Base-by-base conservation (phyloP, 331 rosid genomes). In the Erythrophleum ivorense region DNA sequence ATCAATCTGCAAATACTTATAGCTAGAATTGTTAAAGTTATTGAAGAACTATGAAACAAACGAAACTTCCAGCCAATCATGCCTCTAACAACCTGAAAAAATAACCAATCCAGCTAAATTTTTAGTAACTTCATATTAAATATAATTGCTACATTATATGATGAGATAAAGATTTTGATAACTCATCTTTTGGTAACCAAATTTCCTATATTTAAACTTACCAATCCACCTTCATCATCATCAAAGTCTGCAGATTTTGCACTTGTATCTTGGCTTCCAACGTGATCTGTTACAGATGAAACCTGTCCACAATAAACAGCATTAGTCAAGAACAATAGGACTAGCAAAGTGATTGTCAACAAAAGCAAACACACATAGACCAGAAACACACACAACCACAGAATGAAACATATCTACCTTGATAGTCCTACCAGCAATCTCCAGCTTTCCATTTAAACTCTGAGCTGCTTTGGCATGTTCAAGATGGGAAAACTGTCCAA, bases 161-260 rank as follows among this genome's bases (percentile, higher is more conserved):
- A 53, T 18, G 71, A 50, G 19, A 73, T 16, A 19, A 16, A 79
- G 43, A 50, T 64, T 65, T 24, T 24, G 71, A 72, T 48, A 71
- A 33, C 57, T 3, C 64, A 11, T 55, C 78, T 43, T 15, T 60
- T 6, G 9, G 31, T 54, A 76, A 76, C 60, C 40, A 43, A 58
- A 5, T 48, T 73, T 57, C 48, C n/a, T 46, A n/a, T 58, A 18
- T 73, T 77, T 65, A 48, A 77, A 87, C 94, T 84, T 81, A 96
- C 99, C 98, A 96, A 86, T 78, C 99, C 99, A 66, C 99, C 95
- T 41, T 96, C 99, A 86, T 96, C 99, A 46, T 96, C 99, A 86
- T 96, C 99, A 80, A 96, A 92, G 78, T 96, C 98, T 8, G 98
- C 98, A 65, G 99, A 89, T 86, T 96, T 96, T 54, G 97, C 93